These are phyloP conservation scores for Penicillium odoratum DNA, from an alignment of 495 filamentous ascomycete genomes.

Conservation along the genomic window DNA sequence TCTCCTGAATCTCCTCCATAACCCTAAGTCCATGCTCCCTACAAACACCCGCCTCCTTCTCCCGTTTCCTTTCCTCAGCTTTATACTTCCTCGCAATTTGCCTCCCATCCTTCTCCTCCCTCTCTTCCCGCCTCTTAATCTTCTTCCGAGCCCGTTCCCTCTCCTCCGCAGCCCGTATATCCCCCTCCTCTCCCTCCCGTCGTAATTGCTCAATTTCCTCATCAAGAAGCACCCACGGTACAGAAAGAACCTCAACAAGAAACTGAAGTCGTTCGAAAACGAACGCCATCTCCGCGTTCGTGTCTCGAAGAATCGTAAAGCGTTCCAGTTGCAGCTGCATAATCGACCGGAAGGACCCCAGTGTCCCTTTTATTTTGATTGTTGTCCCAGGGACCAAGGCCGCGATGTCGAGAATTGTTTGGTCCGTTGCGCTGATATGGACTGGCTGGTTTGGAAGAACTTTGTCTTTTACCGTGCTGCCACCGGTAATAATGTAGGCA, in stretches of 20 bases:
- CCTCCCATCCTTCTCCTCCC: slow-evolving; percentile 37
- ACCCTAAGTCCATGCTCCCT: slow-evolving; percentile 34
- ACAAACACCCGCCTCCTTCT: slow-evolving; percentile 33
- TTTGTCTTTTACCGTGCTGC: neutral
- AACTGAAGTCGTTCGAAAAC: slow-evolving; percentile 68
- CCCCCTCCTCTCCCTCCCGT: slow-evolving; percentile 48
- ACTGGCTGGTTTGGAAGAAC: slow-evolving; percentile 1
- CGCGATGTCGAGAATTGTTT: slow-evolving; percentile 39
- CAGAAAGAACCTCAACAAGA: slow-evolving; percentile 59
- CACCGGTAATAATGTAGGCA: neutral
- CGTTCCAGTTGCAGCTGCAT: slow-evolving; percentile 72
- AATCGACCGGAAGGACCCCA: slow-evolving; percentile 60
- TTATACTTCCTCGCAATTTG: slow-evolving; percentile 41
- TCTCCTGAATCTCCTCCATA: slow-evolving; percentile 31
- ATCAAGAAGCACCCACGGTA: slow-evolving; percentile 64
- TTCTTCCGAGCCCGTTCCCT: slow-evolving; percentile 40
- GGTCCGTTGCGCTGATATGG: slow-evolving; percentile 33
- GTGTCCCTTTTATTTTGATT: slow-evolving; percentile 75
- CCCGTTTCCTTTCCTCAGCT: slow-evolving; percentile 39
- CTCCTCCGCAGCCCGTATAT: slow-evolving; percentile 38
- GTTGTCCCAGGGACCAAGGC: slow-evolving; percentile 64
- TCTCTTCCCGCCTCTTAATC: slow-evolving; percentile 34
- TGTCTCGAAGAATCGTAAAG: slow-evolving; percentile 56
- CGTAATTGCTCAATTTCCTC: slow-evolving; percentile 56
- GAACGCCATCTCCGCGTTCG: slow-evolving; percentile 76